Evolutionary conservation across 1,139 yeast species (phyloP), one percentile per base, ranked within the genome.

Genomic region (Blastobotrys arbuscula): DNA sequence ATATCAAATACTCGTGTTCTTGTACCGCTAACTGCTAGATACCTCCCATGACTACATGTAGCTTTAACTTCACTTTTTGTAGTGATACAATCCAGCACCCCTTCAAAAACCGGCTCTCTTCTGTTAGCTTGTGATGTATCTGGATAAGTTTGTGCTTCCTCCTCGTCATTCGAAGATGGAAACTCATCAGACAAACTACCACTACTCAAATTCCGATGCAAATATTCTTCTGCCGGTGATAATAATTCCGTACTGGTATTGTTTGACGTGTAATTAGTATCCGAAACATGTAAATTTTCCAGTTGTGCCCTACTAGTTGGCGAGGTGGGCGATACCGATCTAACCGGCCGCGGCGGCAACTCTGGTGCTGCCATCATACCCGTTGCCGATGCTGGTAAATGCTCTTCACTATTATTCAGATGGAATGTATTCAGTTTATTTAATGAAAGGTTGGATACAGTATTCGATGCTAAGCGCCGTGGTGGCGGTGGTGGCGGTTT

Each of bases 61-160:
- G 58, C 58, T 21, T 54, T 55, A 31, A 61, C 59, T 31, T 66
- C 68, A 20, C 56, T 56, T 36, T 62, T 61, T 13, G 58, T 48
- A 2, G 60, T 45, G 20, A 63, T 52, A 40, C 59, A 59, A 38
- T 61, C 61, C 28, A 60, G 45, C n/a, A 59, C 53, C 1, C 67
- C 65, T 38, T 58, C 60, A 48, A 56, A 58, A 2, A 60, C 50
- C 1, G 71, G 71, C 2, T 66, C 63, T 23, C 66, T 52, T 37
- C 70, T 55, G 49, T 66, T 67, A 8, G 66, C 63, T 37, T 62
- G 66, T 10, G 70, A 65, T 6, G 66, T 57, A 40, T 67, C 71
- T 1, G 69, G 68, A 39, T 58, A 64, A n/a, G 49, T 50, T 12
- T 42, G 50, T 13, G 36, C 34, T 2, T 20, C 37, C n/a, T 35